phyloP scores from a whole-genome alignment of 2,329 filamentous ascomycete genomes.

The Trichoderma cornu-damae region DNA sequence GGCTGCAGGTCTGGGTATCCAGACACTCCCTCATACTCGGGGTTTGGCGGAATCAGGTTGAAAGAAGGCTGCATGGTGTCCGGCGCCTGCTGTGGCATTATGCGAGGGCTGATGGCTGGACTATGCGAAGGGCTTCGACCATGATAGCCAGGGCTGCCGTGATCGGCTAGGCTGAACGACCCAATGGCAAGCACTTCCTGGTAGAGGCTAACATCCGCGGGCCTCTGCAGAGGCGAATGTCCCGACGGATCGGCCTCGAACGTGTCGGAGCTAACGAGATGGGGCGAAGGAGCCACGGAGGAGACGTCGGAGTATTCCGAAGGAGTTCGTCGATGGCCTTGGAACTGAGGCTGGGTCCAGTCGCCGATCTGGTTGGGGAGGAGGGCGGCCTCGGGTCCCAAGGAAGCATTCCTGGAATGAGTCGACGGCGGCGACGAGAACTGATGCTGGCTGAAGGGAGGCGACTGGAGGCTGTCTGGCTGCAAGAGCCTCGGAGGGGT shows the following conservation, averaged over 20 bases:
- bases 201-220: slow-evolving; percentile 68
- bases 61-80: slow-evolving; percentile 46
- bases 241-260: slow-evolving; percentile 69
- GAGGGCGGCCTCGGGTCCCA: slow-evolving; percentile 54
- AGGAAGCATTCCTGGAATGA: slow-evolving; percentile 53
- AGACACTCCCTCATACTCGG: slow-evolving; percentile 35
- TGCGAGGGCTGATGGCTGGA: slow-evolving; percentile 59
- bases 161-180: slow-evolving; percentile 73
- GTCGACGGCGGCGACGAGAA: slow-evolving; percentile 46
- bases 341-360: slow-evolving; percentile 60
- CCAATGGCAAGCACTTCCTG: slow-evolving; percentile 73
- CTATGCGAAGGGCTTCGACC: slow-evolving; percentile 78
- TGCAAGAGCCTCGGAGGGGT: slow-evolving; percentile 53
- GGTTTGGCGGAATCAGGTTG: slow-evolving; percentile 39
- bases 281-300: slow-evolving; percentile 78
- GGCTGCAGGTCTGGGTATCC: slow-evolving; percentile 37
- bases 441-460: slow-evolving; percentile 51
- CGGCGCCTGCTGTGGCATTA: slow-evolving; percentile 52
- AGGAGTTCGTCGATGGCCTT: slow-evolving; percentile 74
- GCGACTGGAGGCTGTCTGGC: slow-evolving; percentile 50
- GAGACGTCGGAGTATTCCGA: slow-evolving; percentile 94
- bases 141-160: slow-evolving; percentile 58
- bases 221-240: slow-evolving; percentile 73
- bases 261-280: slow-evolving; percentile 68
- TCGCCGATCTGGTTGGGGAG: slow-evolving; percentile 48